Conservation (phyloP, 1,284 basidiomycete genomes). For the Austroboletus olivaceoglutinosus region DNA sequence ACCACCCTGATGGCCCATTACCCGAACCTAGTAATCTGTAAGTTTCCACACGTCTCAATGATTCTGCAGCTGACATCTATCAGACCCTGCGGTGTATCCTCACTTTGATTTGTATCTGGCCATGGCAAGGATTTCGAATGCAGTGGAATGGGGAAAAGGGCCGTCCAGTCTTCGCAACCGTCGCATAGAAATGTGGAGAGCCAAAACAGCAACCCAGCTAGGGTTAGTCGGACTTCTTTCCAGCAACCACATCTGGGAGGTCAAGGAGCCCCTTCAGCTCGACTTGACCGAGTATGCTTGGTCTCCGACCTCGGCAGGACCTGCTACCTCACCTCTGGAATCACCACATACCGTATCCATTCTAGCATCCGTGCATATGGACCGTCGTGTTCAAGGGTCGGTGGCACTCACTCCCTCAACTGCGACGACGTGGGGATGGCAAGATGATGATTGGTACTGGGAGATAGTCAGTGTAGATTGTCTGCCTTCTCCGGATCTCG, state of each 20-base stretch:
- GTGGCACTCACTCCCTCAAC: constrained; percentile 53
- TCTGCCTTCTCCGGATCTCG: constrained; percentile 36
- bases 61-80: constrained; percentile 2
- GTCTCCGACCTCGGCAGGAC: constrained; percentile 67
- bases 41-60: constrained; percentile 1
- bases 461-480: constrained; percentile 11
- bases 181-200: constrained; percentile 18
- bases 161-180: constrained; percentile 10
- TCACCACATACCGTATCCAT: constrained; percentile 38
- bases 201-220: constrained; percentile 15
- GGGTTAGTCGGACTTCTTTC: constrained; percentile 10
- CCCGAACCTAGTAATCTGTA: constrained; percentile 27
- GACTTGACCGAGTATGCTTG: constrained; percentile 66
- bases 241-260: constrained; percentile 20
- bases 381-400: constrained; percentile 53
- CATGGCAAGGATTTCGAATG: background rate
- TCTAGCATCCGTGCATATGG: constrained; percentile 56
- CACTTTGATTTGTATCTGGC: constrained; percentile 31
- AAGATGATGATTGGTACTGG: constrained; percentile 20
- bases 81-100: constrained; percentile 34
- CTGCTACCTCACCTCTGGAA: constrained; percentile 44
- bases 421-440: constrained; percentile 36
- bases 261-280: constrained; percentile 35
- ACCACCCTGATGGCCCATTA: constrained; percentile 13
- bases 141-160: background rate